These are phyloP conservation scores for Albugo candida DNA, from an alignment of 352 stramenopile species.

Conservation along the genomic window DNA sequence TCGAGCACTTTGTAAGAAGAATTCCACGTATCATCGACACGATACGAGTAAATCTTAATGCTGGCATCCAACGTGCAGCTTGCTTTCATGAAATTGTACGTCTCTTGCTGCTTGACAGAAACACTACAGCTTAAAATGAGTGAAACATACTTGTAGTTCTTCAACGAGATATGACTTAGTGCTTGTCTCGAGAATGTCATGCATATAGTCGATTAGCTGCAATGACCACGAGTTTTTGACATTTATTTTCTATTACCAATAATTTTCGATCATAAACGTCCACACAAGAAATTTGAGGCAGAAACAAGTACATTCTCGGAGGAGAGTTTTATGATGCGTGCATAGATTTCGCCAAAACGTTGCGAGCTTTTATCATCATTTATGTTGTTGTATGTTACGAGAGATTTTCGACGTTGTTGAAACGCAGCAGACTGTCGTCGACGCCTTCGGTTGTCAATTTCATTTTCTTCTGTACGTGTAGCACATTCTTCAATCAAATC, in stretches of 20 bases:
- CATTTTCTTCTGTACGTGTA: constrained; percentile 34
- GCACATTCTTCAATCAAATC: neutral
- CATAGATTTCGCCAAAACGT: constrained; percentile 85
- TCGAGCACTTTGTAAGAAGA: constrained; percentile 96
- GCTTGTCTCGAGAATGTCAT: constrained; percentile 72
- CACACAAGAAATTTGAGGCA: neutral
- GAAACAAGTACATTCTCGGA: constrained; percentile 60
- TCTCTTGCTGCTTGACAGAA: constrained; percentile 6
- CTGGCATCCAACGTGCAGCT: constrained; percentile 95
- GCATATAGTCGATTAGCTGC: constrained; percentile 95
- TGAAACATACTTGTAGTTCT: neutral
- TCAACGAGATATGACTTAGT: neutral
- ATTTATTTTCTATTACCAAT: constrained; percentile 86
- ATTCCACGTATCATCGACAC: constrained; percentile 95
- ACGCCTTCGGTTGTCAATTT: constrained; percentile 37
- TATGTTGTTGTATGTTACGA: constrained; percentile 13
- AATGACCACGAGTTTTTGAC: constrained; percentile 93
- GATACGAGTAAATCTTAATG: constrained; percentile 98
- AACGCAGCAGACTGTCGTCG: constrained; percentile 44
- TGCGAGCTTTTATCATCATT: constrained; percentile 13
- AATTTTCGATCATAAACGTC: neutral
- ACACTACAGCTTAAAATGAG: neutral
- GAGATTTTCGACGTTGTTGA: constrained; percentile 42
- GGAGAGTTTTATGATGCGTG: constrained; percentile 82
- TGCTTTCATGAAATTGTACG: constrained; percentile 94